Conservation (phyloP, 805 yeast species). For the Scheffersomyces spartinae region DNA sequence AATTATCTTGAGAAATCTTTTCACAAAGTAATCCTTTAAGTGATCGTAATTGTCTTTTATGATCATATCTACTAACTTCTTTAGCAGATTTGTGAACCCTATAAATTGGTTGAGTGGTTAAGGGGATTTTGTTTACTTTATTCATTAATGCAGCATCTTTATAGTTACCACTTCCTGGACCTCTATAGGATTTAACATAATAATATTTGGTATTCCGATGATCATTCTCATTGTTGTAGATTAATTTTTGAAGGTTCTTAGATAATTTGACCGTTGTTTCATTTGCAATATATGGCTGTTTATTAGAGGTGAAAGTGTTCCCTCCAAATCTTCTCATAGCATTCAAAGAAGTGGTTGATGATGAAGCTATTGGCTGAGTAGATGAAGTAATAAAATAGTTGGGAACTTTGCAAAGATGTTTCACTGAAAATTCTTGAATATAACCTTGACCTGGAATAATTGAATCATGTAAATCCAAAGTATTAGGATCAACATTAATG, state of each 20-base stretch:
- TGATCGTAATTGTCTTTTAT: constrained; percentile 9
- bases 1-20: constrained; percentile 16
- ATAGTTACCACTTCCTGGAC: constrained; percentile 35
- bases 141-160: constrained; percentile 32
- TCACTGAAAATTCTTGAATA: constrained; percentile 29
- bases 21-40: constrained; percentile 29
- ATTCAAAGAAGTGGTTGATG: constrained; percentile 3
- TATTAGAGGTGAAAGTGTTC: too few relatives aligned
- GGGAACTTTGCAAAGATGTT: constrained; percentile 30
- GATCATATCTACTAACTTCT: constrained; percentile 7
- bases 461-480: constrained; percentile 26
- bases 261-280: constrained; percentile 17
- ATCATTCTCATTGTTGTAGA: constrained; percentile 24
- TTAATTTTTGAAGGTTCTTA: constrained; percentile 23
- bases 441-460: constrained; percentile 33
- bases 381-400: constrained; percentile 25
- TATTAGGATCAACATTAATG: constrained; percentile 25
- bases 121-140: constrained; percentile 23
- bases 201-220: constrained; percentile 27
- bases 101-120: constrained; percentile 7
- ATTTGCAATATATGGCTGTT: too few relatives aligned
- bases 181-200: constrained; percentile 28
- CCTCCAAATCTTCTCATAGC: too few relatives aligned
- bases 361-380: constrained; percentile 1
- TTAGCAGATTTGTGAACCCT: constrained; percentile 9